Evolutionary conservation across 2,329 filamentous ascomycete genomes (phyloP), one percentile per base, ranked within the genome.

Genomic region (Endothia cerciana): DNA sequence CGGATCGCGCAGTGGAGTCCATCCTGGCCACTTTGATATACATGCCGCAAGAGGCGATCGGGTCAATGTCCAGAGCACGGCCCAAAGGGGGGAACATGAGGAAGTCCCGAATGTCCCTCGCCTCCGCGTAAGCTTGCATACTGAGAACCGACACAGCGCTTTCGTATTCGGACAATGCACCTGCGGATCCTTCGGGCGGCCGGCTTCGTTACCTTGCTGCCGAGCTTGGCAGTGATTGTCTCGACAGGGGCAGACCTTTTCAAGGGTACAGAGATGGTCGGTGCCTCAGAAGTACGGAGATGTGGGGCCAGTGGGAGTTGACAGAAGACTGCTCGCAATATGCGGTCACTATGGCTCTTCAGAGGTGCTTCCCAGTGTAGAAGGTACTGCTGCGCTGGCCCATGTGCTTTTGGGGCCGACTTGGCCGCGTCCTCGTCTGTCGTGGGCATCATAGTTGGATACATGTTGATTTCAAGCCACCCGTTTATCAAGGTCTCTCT

Each of bases 161-260:
- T 1, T 84, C 81, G 82, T 82, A 78, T 68, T 76, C 81, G 60
- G 77, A 79, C 7, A 83, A 84, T 68, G 82, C 81, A 15, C 79
- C 79, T 0, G 82, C n/a, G n/a, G n/a, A 81, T 85, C 41, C 79
- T 83, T 43, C 76, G 79, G 8, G 81, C 78, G 3, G 77, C 83
- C 41, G 73, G 76, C 11, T 79, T 81, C 0, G 70, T 83, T 53
- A 76, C 82, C 2, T 84, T 85, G 65, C 83, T 82, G 0, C 76
- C 81, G n/a, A 82, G 82, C 4, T 75, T 84, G 68, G 77, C 78
- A 40, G 79, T 83, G 76, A 80, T 83, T 49, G 76, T 83, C n/a
- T 71, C 83, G 10, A 81, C 79, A 0, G 81, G 81, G 2, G 78
- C 76, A n/a, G n/a, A n/a, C n/a, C n/a, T 84, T 1, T 83, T 81